A percentile compares a stretch with the other conserved stretches of the same genome.
These are phyloP conservation scores for Kodamaea fukazawae DNA, from an alignment of 805 yeast species.

Conservation along the genomic window DNA sequence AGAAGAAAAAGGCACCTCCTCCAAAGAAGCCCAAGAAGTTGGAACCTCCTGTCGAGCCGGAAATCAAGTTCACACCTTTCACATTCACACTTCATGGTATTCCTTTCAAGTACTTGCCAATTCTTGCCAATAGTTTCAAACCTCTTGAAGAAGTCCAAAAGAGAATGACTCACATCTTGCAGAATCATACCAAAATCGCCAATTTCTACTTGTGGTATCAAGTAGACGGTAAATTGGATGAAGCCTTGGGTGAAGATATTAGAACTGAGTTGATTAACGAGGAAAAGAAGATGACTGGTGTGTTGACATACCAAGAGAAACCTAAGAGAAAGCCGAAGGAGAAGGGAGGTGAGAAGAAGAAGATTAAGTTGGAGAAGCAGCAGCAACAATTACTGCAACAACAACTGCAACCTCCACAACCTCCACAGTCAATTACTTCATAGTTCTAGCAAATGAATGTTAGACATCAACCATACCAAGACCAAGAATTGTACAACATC, in stretches of 20 bases:
- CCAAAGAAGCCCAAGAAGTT: constrained; percentile 19
- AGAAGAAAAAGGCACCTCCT: constrained; percentile 14
- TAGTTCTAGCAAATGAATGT: too few species aligned
- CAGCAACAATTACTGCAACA: too few species aligned
- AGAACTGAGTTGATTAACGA: constrained; percentile 55
- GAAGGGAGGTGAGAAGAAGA: constrained; percentile 16
- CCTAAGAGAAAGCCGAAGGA: constrained; percentile 35
- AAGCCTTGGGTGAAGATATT: constrained; percentile 58
- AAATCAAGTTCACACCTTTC: constrained; percentile 53
- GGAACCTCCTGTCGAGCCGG: constrained; percentile 43
- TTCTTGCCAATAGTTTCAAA: constrained; percentile 63
- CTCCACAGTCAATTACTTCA: too few species aligned
- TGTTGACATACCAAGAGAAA: constrained; percentile 17
- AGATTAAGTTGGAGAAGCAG: constrained; percentile 8
- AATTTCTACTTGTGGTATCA: constrained; percentile 79
- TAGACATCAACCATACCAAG: too few species aligned
- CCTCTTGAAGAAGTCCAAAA: constrained; percentile 53
- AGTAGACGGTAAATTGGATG: constrained; percentile 73
- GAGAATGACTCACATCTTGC: constrained; percentile 60
- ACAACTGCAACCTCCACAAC: too few species aligned
- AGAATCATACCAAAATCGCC: constrained; percentile 57
- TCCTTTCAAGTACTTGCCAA: constrained; percentile 62
- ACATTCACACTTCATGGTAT: constrained; percentile 66
- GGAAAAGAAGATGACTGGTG: constrained; percentile 47
- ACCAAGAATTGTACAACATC: too few species aligned